phyloP scores from a whole-genome alignment of 75 land plant genomes.

The Pinus albicaulis region DNA sequence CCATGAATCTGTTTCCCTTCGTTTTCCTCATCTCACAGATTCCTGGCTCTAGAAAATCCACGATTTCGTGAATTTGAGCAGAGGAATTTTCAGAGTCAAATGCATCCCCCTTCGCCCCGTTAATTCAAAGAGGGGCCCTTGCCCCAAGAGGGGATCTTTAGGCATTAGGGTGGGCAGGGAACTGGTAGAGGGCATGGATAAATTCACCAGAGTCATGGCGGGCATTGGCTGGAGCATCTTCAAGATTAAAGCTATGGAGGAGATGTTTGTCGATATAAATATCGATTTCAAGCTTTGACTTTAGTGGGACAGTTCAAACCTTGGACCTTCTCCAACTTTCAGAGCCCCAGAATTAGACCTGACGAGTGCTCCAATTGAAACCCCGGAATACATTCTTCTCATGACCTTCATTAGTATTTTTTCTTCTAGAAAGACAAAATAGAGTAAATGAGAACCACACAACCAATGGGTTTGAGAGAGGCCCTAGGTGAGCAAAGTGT shows the following conservation, averaged over 20 bases:
- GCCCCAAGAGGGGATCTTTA: conserved; percentile 14
- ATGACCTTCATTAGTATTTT: no score
- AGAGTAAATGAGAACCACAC: no score
- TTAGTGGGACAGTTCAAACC: conserved; percentile 3
- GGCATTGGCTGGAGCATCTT: conserved; percentile 36
- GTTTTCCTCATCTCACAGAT: conserved; percentile 19
- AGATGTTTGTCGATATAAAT: not conserved
- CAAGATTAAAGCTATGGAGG: conserved; percentile 6
- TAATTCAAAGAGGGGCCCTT: not conserved
- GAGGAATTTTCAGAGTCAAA: conserved; percentile 25
- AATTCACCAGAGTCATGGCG: conserved; percentile 14
- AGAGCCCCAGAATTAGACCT: conserved; percentile 38
- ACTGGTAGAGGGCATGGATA: conserved; percentile 20
- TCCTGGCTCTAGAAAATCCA: conserved; percentile 17
- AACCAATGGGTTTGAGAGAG: no score
- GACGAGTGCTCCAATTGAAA: conserved; percentile 20
- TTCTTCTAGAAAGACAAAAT: no score
- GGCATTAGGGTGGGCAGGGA: conserved; percentile 12
- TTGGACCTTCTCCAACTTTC: not conserved
- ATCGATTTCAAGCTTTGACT: not conserved
- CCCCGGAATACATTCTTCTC: no score
- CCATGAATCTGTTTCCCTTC: conserved; percentile 14
- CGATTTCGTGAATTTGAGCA: conserved; percentile 18
- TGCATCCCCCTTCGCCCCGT: not conserved
- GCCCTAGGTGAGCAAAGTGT: no score